Base-by-base conservation (phyloP, 306 rosid species). In the Macrotyloma uniflorum region DNA sequence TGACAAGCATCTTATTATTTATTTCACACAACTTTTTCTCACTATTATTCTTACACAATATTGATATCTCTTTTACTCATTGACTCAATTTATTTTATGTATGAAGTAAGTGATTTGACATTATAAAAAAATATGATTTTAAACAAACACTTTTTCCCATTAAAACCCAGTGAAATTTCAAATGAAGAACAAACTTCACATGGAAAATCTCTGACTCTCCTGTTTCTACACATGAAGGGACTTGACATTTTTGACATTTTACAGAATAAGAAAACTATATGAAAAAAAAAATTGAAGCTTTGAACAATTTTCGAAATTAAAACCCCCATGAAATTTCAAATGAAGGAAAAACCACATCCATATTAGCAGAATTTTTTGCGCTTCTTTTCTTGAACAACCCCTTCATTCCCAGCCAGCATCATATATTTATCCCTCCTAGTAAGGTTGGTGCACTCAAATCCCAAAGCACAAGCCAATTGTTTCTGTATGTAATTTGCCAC, bases 321-420 rank as follows among this genome's bases (percentile, higher is more conserved):
- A 59, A 59, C 61, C 40, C 4, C 11, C 8, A 30, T 26, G 12
- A 30, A 61, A 30, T 30, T 12, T 59, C 19, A 61, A 30, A 30
- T 16, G 68, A 33, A 32, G 3, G 10, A 16, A 6, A 64, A 36
- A 64, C 20, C 66, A 26, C 33, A 77, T 53, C 68, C 14, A 35
- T n/a, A n/a, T 20, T 3, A 38, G 4, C 51, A 12, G 3, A 66
- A 40, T 40, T 19, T 38, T 3, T 19, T 38, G 16, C 76, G 30
- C 59, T 54, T 67, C 8, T 40, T 68, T 42, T 68, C 22, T 43
- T 68, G 68, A 55, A 55, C 61, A 55, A 78, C 76, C 28, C 82
- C 82, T 67, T 78, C 82, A 68, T 78, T 78, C 3, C 76, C 82
- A 78, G 69, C 82, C 2, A 78, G 32, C 76, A 78, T 68, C 76